Conservation (phyloP, 2,329 filamentous ascomycete species). For the Alternaria consortialis region DNA sequence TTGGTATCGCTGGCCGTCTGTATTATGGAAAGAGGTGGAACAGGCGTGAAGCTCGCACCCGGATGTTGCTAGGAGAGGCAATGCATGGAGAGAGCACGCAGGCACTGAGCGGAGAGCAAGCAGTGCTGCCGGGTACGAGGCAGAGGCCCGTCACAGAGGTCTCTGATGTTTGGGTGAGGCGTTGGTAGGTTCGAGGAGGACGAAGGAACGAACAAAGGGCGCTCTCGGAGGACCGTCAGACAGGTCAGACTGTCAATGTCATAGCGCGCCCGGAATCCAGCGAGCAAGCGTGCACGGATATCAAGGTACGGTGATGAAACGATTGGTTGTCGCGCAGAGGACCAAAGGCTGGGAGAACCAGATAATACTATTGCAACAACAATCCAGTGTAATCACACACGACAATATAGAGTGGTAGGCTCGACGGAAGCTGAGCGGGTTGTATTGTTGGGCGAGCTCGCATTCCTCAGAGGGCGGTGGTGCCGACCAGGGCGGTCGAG, state of each 20-base stretch:
- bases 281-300: constrained; percentile 49
- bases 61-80: constrained; percentile 46
- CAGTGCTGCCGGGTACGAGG: constrained; percentile 34
- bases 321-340: constrained; percentile 51
- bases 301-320: constrained; percentile 51
- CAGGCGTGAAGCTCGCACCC: constrained; percentile 48
- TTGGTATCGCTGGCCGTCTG: constrained; percentile 21
- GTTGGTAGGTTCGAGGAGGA: constrained; percentile 37
- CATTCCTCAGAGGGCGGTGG: constrained; percentile 42
- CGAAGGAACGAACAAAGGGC: constrained; percentile 47
- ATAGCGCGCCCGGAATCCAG: constrained; percentile 52
- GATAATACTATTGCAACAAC: constrained; percentile 21
- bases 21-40: constrained; percentile 29
- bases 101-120: constrained; percentile 42
- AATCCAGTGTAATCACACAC: constrained; percentile 13
- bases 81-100: constrained; percentile 53
- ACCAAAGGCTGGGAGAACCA: constrained; percentile 34
- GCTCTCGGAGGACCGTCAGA: constrained; percentile 47
- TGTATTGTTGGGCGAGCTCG: constrained; percentile 45
- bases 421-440: constrained; percentile 22
- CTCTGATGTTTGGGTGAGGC: constrained; percentile 36
- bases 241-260: constrained; percentile 53
- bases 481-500: constrained; percentile 49
- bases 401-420: constrained; percentile 15
- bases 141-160: constrained; percentile 36